Percentiles rank a stretch among this genome's conserved stretches.
These are phyloP conservation scores for Biscogniauxia sp. DNA, from an alignment of 2,329 filamentous ascomycete genomes.

Conservation along the genomic window DNA sequence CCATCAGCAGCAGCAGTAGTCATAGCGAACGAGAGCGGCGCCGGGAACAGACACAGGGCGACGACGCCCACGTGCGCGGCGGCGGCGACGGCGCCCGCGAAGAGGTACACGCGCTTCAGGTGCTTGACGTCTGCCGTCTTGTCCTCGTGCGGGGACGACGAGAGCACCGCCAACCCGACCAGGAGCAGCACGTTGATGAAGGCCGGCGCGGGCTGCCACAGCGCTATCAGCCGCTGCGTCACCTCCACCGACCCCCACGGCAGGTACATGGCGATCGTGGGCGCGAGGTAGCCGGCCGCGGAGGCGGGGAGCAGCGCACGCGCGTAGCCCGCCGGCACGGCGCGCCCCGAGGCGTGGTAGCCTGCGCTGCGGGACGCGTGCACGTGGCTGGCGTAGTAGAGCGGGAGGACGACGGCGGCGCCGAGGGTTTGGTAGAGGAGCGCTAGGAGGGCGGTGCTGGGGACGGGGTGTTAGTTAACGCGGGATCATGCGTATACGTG, in stretches of 20 bases:
- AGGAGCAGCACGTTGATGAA: conserved; percentile 25
- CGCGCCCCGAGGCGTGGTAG: conserved; percentile 20
- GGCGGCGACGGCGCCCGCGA: conserved; percentile 19
- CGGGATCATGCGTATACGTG: too few species aligned
- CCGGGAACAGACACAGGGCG: conserved; percentile 19
- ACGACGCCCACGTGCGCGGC: conserved; percentile 21
- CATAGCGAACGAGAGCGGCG: not conserved
- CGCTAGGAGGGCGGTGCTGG: conserved; percentile 22
- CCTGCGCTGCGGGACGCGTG: conserved; percentile 15
- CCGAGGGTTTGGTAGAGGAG: conserved; percentile 28
- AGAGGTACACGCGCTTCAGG: conserved; percentile 26
- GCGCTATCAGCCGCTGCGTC: conserved; percentile 22
- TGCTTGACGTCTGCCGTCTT: conserved; percentile 22
- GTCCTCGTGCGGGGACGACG: conserved; percentile 1
- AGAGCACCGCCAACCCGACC: conserved; percentile 11
- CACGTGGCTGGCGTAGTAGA: conserved; percentile 24
- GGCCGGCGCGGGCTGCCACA: conserved; percentile 28
- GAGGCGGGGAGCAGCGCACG: conserved; percentile 21
- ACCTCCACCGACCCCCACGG: conserved; percentile 15
- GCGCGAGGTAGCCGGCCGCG: conserved; percentile 26
- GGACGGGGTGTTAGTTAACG: conserved; percentile 4
- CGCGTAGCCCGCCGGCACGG: conserved; percentile 20
- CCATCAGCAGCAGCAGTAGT: conserved; percentile 11
- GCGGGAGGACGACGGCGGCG: conserved; percentile 24
- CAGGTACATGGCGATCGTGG: conserved; percentile 24